These are phyloP conservation scores for Solanum paucissectum DNA, from an alignment of 257 asterid species.

Conservation along the genomic window DNA sequence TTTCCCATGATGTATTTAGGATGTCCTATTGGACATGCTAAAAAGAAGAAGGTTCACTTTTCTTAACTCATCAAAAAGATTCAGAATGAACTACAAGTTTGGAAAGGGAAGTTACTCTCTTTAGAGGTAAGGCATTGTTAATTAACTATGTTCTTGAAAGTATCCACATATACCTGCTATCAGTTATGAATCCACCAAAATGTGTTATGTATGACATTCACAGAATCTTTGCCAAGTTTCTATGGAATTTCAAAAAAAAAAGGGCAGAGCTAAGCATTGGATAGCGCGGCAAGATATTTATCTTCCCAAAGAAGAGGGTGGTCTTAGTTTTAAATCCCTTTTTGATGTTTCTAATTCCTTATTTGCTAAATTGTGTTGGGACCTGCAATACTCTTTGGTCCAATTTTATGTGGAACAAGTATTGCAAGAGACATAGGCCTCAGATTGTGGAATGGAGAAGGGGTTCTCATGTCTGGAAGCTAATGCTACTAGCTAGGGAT, in stretches of 20 bases:
- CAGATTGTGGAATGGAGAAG: background rate
- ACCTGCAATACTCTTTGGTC: too few relatives aligned
- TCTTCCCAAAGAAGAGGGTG: too few relatives aligned
- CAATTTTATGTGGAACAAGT: too few relatives aligned
- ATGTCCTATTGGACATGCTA: background rate
- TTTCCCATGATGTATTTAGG: background rate
- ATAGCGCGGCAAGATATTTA: too few relatives aligned
- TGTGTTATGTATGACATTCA: background rate
- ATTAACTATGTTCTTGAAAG: background rate
- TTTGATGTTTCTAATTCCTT: too few relatives aligned
- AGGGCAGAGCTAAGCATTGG: too few relatives aligned
- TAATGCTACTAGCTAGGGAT: background rate
- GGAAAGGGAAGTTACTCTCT: background rate
- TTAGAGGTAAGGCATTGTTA: background rate
- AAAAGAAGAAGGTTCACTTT: background rate
- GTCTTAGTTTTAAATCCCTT: too few relatives aligned
- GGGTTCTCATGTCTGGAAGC: background rate
- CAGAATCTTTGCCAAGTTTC: too few relatives aligned
- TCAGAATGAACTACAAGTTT: background rate
- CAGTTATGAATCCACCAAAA: background rate
- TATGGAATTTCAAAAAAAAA: too few relatives aligned
- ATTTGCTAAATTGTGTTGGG: too few relatives aligned
- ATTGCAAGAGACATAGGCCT: background rate
- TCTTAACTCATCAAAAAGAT: background rate
- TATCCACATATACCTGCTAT: background rate